These are phyloP conservation scores for Boechera retrofracta DNA, from an alignment of 345 rosid species.

Conservation along the genomic window DNA sequence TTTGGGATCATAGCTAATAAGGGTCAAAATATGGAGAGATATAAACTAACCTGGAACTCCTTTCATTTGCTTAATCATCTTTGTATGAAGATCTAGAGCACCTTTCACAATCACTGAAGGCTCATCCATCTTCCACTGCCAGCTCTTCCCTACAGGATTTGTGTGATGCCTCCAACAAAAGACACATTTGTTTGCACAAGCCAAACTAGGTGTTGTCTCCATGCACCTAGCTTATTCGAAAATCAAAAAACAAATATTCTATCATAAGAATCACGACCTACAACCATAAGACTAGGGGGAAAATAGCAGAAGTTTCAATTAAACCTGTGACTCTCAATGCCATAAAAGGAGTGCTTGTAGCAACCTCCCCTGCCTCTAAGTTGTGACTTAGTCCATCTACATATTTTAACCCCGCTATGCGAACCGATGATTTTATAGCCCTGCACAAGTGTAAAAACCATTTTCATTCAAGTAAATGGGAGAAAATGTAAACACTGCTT, in stretches of 20 bases:
- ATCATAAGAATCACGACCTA: constrained; percentile 16
- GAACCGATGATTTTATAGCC: constrained; percentile 98
- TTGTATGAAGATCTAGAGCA: constrained; percentile 83
- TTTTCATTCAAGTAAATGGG: not conserved
- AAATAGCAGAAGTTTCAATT: constrained; percentile 2
- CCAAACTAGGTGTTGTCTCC: constrained; percentile 98
- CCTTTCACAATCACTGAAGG: constrained; percentile 81
- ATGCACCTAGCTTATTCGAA: constrained; percentile 66
- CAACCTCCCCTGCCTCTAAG: constrained; percentile 99
- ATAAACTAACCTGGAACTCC: constrained; percentile 89
- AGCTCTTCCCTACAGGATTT: constrained; percentile 97
- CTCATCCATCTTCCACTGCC: constrained; percentile 99
- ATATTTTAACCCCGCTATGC: constrained; percentile 96
- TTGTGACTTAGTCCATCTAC: constrained; percentile 99
- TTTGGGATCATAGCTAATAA: too few species aligned
- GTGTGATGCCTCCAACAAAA: constrained; percentile 99
- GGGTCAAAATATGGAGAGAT: not conserved
- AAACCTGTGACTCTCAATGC: constrained; percentile 99
- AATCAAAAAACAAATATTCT: not conserved
- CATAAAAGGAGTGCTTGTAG: constrained; percentile 98
- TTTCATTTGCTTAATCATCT: constrained; percentile 98
- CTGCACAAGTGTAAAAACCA: constrained; percentile 50
- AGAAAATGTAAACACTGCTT: not conserved
- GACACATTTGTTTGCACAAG: constrained; percentile 99
- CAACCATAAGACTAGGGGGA: not conserved